These are phyloP conservation scores for Ogataea methylovora DNA, from an alignment of 805 yeast genomes.

Conservation along the genomic window DNA sequence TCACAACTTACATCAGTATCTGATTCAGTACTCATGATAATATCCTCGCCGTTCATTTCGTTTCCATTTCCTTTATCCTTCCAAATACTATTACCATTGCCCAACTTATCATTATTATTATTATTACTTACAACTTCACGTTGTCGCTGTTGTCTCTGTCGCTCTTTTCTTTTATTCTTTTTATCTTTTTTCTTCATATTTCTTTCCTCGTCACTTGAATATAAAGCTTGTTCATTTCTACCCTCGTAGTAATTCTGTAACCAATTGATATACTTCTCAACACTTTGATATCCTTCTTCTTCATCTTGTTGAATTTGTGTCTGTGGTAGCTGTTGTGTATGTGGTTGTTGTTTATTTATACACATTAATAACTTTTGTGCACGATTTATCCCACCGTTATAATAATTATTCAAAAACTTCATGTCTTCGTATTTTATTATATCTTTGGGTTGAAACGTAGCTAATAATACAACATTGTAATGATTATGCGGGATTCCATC, in stretches of 20 bases:
- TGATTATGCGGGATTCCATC: background rate
- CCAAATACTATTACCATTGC: no score
- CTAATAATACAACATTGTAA: conserved; percentile 15
- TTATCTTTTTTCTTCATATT: no score
- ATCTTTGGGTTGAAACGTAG: conserved; percentile 20
- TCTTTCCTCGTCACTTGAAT: no score
- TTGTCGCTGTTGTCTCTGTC: no score
- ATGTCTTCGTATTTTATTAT: conserved; percentile 17
- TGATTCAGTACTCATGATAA: no score
- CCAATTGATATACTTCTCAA: conserved; percentile 17
- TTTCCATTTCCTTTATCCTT: no score
- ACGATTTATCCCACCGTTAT: conserved; percentile 4
- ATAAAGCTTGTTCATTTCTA: no score
- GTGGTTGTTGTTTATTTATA: conserved; percentile 1
- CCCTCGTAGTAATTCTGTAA: conserved; percentile 8
- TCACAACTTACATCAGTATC: no score
- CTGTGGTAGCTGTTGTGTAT: background rate
- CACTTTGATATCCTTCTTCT: conserved; percentile 4
- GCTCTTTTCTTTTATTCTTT: no score
- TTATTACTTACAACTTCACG: no score
- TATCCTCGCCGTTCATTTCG: no score
- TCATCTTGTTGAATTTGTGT: background rate
- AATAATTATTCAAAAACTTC: conserved; percentile 7
- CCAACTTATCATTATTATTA: no score
- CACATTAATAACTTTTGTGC: conserved; percentile 11